phyloP scores from a whole-genome alignment of 2,329 filamentous ascomycete genomes.

The Penicillium sclerotigenum region DNA sequence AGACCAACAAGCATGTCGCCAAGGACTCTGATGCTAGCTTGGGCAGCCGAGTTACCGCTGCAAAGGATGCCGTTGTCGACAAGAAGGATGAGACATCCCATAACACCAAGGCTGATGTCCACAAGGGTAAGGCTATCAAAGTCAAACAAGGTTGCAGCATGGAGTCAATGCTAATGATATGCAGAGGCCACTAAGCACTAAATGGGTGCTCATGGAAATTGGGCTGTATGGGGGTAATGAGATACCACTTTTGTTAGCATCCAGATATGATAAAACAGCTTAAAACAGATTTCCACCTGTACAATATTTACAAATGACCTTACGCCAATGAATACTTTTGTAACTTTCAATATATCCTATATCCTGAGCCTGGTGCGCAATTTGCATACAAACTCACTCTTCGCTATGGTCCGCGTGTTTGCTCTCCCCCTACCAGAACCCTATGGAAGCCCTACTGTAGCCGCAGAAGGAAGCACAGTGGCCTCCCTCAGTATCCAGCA shows the following conservation, averaged over 20 bases:
- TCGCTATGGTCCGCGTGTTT: no score
- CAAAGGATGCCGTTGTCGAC: conserved; percentile 50
- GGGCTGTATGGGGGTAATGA: background rate
- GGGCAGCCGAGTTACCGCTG: conserved; percentile 53
- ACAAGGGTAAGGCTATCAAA: conserved; percentile 3
- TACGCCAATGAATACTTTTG: background rate
- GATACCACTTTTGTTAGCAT: background rate
- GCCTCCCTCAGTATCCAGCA: no score
- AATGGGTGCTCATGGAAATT: background rate
- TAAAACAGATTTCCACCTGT: no score
- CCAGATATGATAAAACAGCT: no score
- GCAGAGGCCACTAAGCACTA: conserved; percentile 7
- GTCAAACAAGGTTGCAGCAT: no score
- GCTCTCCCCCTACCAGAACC: no score
- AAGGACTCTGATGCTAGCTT: conserved; percentile 56
- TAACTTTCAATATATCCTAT: background rate
- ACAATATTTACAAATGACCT: background rate
- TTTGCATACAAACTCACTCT: background rate
- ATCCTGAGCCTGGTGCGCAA: background rate
- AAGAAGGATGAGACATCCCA: conserved; percentile 53
- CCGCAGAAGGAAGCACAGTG: no score
- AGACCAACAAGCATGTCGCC: conserved; percentile 65
- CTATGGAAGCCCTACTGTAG: no score
- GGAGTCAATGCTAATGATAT: background rate
- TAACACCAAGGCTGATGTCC: conserved; percentile 30